These are phyloP conservation scores for Punctularia strigosozonata DNA, from an alignment of 768 basidiomycete species.

Conservation along the genomic window DNA sequence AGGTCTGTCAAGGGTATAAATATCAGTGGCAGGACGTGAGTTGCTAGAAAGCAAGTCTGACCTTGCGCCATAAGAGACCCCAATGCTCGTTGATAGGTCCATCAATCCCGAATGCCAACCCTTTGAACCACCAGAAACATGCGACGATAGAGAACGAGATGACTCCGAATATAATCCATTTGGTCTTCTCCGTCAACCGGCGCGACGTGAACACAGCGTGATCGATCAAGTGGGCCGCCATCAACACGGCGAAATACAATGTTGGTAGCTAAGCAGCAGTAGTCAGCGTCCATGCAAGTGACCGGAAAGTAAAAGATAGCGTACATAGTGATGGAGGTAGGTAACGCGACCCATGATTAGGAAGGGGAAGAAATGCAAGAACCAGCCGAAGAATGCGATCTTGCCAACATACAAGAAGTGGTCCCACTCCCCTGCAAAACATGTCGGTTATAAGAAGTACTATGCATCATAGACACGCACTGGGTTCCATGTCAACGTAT, in stretches of 20 bases:
- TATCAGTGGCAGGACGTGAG: background rate
- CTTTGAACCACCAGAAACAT: slow-evolving; percentile 95
- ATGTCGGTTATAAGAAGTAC: slow-evolving; percentile 2
- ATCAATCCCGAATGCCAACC: slow-evolving; percentile 82
- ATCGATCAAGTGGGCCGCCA: slow-evolving; percentile 84
- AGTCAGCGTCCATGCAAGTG: background rate
- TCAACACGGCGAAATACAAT: slow-evolving; percentile 91
- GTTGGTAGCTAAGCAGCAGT: slow-evolving; percentile 62
- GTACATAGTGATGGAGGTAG: slow-evolving; percentile 91
- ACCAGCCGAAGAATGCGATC: slow-evolving; percentile 86
- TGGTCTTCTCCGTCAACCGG: slow-evolving; percentile 48
- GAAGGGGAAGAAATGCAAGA: slow-evolving; percentile 87
- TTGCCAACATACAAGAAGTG: slow-evolving; percentile 90
- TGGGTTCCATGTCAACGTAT: slow-evolving; percentile 82
- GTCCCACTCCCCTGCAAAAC: slow-evolving; percentile 70
- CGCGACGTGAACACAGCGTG: slow-evolving; percentile 83
- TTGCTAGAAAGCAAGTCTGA: slow-evolving; percentile 16
- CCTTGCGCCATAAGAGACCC: slow-evolving; percentile 72
- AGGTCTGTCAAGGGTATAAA: slow-evolving; percentile 12
- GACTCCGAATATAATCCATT: slow-evolving; percentile 60
- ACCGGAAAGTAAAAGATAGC: slow-evolving; percentile 18
- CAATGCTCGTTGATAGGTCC: slow-evolving; percentile 74
- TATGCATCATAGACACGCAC: slow-evolving; percentile 30
- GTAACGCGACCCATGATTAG: slow-evolving; percentile 96
- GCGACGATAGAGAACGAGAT: slow-evolving; percentile 46